Evolutionary conservation across 2,329 filamentous ascomycete genomes (phyloP).

Genomic region (Xylariaceae sp.): DNA sequence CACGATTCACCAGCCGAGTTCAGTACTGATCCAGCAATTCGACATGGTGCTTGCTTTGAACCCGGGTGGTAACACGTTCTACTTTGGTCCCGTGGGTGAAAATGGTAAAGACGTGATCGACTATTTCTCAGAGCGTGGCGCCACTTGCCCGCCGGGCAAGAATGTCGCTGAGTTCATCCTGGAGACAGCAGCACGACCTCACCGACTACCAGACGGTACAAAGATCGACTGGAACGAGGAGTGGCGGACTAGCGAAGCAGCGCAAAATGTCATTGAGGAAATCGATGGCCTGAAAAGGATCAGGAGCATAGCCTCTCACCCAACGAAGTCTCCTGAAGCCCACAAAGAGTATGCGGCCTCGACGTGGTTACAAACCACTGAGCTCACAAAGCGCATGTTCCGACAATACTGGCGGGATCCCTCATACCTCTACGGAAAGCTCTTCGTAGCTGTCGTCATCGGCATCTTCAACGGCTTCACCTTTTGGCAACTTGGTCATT

Average conservation of each 20-base stretch:
- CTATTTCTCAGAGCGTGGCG: constrained; percentile 64
- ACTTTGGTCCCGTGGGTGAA: constrained; percentile 69
- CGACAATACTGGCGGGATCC: constrained; percentile 72
- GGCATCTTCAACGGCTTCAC: constrained; percentile 79
- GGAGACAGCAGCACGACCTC: constrained; percentile 37
- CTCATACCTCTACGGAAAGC: constrained; percentile 71
- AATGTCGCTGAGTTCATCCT: constrained; percentile 48
- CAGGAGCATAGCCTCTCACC: constrained; percentile 17
- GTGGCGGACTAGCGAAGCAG: constrained; percentile 64
- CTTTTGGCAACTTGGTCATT: constrained; percentile 65
- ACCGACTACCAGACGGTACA: constrained; percentile 30
- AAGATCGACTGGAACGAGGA: constrained; percentile 69
- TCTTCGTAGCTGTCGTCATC: constrained; percentile 67
- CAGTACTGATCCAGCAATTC: constrained; percentile 66
- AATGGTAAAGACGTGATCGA: constrained; percentile 60
- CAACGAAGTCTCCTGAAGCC: constrained; percentile 30
- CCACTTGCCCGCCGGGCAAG: constrained; percentile 55
- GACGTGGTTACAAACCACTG: constrained; percentile 55
- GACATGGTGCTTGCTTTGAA: constrained; percentile 69
- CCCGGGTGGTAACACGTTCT: constrained; percentile 66
- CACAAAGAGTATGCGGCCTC: constrained; percentile 63
- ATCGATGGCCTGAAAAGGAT: constrained; percentile 55
- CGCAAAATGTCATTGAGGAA: constrained; percentile 54
- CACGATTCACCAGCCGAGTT: constrained; percentile 70
- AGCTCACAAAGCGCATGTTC: constrained; percentile 68